phyloP scores from a whole-genome alignment of 495 filamentous ascomycete species.

The Hypoxylon cercidicola region DNA sequence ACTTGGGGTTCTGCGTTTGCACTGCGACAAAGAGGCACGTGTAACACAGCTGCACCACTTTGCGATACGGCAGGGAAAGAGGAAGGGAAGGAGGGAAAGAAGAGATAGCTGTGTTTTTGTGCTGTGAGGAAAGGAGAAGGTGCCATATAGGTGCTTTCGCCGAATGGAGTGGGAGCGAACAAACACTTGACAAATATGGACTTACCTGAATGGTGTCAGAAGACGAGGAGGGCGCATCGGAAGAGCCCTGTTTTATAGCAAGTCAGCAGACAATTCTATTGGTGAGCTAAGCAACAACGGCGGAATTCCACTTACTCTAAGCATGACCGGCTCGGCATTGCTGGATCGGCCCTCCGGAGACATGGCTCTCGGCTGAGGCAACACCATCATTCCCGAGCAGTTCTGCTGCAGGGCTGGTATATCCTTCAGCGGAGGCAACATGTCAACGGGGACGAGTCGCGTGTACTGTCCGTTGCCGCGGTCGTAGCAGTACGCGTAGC shows the following conservation, averaged over 20 bases:
- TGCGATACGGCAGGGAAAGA: neutral
- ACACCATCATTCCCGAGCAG: constrained; percentile 50
- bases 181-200: neutral
- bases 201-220: constrained; percentile 53
- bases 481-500: constrained; percentile 62
- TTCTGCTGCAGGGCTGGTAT: constrained; percentile 47
- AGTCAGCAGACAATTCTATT: constrained; percentile 5
- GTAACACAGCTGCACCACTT: neutral
- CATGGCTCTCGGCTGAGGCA: constrained; percentile 52
- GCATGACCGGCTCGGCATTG: constrained; percentile 42
- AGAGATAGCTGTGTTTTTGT: neutral
- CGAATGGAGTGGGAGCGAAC: neutral
- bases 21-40: neutral
- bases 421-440: constrained; percentile 60
- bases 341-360: constrained; percentile 49
- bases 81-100: neutral
- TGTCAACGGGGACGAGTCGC: constrained; percentile 72
- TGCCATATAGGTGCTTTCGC: neutral
- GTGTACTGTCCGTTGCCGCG: constrained; percentile 68
- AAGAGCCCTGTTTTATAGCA: constrained; percentile 14
- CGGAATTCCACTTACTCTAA: constrained; percentile 39
- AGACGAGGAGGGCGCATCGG: constrained; percentile 31
- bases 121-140: neutral
- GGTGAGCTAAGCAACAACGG: constrained; percentile 5
- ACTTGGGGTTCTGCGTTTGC: constrained; percentile 22